Base-by-base conservation (phyloP, 1,284 basidiomycete species). In the Phlebopus sp. region DNA sequence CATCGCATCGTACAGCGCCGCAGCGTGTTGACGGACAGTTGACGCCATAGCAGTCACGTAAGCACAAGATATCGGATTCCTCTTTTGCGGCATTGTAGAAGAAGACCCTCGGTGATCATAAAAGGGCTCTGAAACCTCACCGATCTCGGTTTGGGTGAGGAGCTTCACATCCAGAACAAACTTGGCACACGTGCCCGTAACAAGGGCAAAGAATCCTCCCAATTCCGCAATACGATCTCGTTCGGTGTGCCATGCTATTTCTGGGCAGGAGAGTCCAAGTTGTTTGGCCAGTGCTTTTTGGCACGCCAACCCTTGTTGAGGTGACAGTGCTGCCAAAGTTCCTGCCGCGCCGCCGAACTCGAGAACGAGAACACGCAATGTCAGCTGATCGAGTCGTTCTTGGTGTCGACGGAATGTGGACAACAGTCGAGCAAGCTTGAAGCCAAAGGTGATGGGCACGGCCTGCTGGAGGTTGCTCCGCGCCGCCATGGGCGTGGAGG, bases 211-310 rank as follows among this genome's bases (percentile, higher is more conserved):
- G 42, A 71, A 68, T 5, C 67, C 62, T 1, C 72, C 72, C 1
- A 69, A 53, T 49, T 76, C 71, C 1, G 70, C 64, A n/a, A 74
- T 66, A 8, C 70, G 58, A 47, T 75, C 70, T 36, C 72, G 57
- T 50, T 76, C 73, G 0, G 73, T 73, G 51, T 74, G 72, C 72
- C 72, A 76, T 11, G 72, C 69, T 6, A 74, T 73, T 25, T 72
- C 70, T 0, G 74, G 69, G 15, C 62, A 57, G 3, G 55, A 51
- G 15, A 75, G 53, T 3, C 63, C 60, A 15, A 74, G 56, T 46
- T 60, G 50, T 19, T 62, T 51, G 1, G 70, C 69, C 2, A 75
- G 58, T 10, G 49, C 62, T 50, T 63, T 58, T 49, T 75, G 73
- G 27, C 71, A 67, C 53, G 60, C 29, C 14, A 73, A 30, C 18